These are phyloP conservation scores for Verticillium albo-atrum DNA, from an alignment of 2,329 filamentous ascomycete species.

Conservation along the genomic window DNA sequence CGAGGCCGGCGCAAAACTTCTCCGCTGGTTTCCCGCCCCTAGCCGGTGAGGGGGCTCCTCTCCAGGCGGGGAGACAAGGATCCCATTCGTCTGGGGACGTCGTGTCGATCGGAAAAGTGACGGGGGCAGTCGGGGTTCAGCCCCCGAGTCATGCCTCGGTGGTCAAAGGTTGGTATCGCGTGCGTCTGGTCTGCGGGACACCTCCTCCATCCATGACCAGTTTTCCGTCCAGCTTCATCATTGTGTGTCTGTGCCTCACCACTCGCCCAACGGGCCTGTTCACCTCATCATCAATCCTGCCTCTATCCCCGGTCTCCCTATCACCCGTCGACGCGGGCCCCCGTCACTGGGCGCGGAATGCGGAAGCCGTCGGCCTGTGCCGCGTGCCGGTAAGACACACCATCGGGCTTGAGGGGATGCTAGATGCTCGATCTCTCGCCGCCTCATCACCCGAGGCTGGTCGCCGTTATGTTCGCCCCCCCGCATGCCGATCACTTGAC, in stretches of 20 bases:
- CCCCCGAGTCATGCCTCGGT: not conserved
- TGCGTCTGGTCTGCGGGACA: not conserved
- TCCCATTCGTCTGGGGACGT: not conserved
- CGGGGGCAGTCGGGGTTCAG: not conserved
- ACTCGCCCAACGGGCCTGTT: not conserved
- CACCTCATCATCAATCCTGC: not conserved
- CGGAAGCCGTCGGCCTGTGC: slow-evolving; percentile 15
- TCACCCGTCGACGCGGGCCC: not conserved
- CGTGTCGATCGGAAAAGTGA: not conserved
- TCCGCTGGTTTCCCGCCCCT: not conserved
- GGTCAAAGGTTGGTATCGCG: not conserved
- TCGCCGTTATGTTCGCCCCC: not conserved
- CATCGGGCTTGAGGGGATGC: not conserved
- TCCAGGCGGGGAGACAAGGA: not conserved
- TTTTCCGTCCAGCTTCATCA: not conserved
- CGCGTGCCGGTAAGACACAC: slow-evolving; percentile 10
- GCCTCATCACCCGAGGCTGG: not conserved
- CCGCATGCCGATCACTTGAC: not conserved
- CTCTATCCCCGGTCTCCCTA: not conserved
- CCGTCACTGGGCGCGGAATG: slow-evolving; percentile 3
- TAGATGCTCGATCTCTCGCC: not conserved
- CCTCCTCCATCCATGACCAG: not conserved
- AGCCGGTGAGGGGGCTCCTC: not conserved
- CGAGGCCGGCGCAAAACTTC: not conserved
- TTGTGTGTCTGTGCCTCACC: not conserved